phyloP scores from a whole-genome alignment of 148 eudicot genomes.

The Fagopyrum esculentum region DNA sequence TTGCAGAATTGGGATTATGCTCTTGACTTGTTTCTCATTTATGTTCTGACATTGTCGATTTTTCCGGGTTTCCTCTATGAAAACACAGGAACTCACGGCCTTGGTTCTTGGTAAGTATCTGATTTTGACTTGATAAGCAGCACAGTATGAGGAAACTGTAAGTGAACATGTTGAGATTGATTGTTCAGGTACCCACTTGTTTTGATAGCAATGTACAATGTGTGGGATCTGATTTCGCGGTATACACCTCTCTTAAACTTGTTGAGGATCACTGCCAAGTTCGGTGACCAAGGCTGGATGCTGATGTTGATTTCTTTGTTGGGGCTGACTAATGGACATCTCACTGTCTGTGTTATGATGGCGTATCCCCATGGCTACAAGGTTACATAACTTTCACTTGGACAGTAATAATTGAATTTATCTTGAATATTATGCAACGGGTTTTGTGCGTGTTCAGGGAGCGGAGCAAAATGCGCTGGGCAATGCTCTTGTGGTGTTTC shows the following conservation, averaged over 20 bases:
- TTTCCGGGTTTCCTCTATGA: conserved; percentile 22
- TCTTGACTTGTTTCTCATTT: conserved; percentile 13
- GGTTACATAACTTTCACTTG: too few relatives aligned
- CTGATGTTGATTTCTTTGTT: too few relatives aligned
- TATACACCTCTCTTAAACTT: conserved; percentile 13
- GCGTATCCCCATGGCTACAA: too few relatives aligned
- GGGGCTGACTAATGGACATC: too few relatives aligned
- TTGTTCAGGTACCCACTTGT: conserved; percentile 14
- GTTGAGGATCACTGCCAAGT: too few relatives aligned
- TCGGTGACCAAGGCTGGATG: too few relatives aligned
- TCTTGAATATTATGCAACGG: background rate
- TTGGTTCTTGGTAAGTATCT: conserved; percentile 17
- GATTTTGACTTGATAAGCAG: too few relatives aligned
- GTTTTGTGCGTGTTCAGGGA: conserved; percentile 29
- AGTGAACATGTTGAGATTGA: background rate
- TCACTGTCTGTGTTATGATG: too few relatives aligned
- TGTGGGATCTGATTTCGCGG: conserved; percentile 13
- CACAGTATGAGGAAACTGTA: too few relatives aligned
- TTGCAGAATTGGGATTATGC: conserved; percentile 10
- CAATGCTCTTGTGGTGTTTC: conserved; percentile 50
- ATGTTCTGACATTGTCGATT: conserved; percentile 20
- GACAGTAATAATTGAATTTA: too few relatives aligned
- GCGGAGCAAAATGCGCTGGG: conserved; percentile 82
- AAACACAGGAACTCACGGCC: conserved; percentile 13
- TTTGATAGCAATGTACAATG: conserved; percentile 11